Base-by-base conservation (phyloP, 192 early-diverging fungal genomes). In the Backusella sp. region DNA sequence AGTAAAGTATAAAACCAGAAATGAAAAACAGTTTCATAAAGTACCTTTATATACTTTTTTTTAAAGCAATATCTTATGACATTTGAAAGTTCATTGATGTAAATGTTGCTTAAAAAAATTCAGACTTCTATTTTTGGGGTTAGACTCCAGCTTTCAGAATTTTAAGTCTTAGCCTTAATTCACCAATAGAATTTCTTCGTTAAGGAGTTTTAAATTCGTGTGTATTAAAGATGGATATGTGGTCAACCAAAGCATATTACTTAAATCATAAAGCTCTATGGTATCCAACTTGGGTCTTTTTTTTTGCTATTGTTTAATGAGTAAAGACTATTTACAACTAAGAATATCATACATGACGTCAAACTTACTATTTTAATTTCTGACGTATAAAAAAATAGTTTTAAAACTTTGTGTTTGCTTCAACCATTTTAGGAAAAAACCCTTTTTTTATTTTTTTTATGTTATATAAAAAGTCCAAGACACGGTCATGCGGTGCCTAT, bases 391-490 rank as follows among this genome's bases (percentile, higher is more conserved):
- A 56, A 56, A 56, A 62, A 28, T 62, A 1, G 21, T 7, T 62
- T 28, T 62, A 23, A 23, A 62, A 11, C 11, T n/a, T 62, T 62
- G 56, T 62, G 56, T 62, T 62, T 62, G 56, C 56, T 62, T 62
- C 56, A 62, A 62, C 56, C 23, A 62, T 62, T 62, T 62, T 62
- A 62, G 56, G 56, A 62, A 62, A 62, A 62, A 62, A 62, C 56
- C 56, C 56, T 62, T 62, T 62, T 62, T 62, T 62, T 62, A 26
- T 59, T 21, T 23, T 59, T 49, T 49, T 39, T 4, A 49, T 19
- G 46, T 49, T 59, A 59, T 53, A 53, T 53, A 53, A 53, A 59
- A 28, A 62, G 26, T 62, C 21, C 23, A 62, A 62, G 23, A 62
- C 7, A 4, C 8, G 56, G 26, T 62, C 56, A 62, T 62, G 56